Conservation (phyloP, 352 stramenopile genomes). For the Pythium coloratum region DNA sequence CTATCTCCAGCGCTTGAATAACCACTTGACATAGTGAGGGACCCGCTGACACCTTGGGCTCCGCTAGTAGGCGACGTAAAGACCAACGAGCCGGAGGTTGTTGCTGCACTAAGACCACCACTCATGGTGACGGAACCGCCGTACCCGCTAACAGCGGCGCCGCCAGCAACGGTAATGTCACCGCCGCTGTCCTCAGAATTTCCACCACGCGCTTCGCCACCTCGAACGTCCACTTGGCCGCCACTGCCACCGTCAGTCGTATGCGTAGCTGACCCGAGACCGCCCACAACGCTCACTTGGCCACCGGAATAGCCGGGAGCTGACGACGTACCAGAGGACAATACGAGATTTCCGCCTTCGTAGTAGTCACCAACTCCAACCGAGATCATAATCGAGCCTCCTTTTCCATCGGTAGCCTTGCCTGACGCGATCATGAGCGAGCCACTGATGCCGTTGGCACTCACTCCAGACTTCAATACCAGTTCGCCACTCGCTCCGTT, state of each 20-base stretch:
- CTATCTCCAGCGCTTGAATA: conserved; percentile 54
- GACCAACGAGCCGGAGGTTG: conserved; percentile 50
- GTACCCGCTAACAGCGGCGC: conserved; percentile 64
- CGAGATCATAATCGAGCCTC: conserved; percentile 57
- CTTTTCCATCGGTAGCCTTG: conserved; percentile 49
- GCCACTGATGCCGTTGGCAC: conserved; percentile 46
- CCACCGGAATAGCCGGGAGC: conserved; percentile 52
- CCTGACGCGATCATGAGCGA: conserved; percentile 44
- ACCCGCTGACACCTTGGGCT: conserved; percentile 50
- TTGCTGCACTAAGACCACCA: conserved; percentile 49
- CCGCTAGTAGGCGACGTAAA: conserved; percentile 54
- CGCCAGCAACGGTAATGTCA: conserved; percentile 72
- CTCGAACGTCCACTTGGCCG: conserved; percentile 75
- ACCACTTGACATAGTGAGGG: conserved; percentile 38
- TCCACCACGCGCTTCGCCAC: conserved; percentile 87
- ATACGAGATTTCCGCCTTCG: conserved; percentile 54
- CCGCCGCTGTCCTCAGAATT: conserved; percentile 89
- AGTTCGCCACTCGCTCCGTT: not conserved
- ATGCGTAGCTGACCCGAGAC: conserved; percentile 70
- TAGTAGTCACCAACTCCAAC: conserved; percentile 60
- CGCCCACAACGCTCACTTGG: conserved; percentile 46
- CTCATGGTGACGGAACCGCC: conserved; percentile 53
- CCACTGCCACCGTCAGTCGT: conserved; percentile 90
- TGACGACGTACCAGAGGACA: conserved; percentile 64
- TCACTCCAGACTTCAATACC: conserved; percentile 41